A percentile compares a stretch with the other conserved stretches of the same genome.
These are phyloP conservation scores for Omphalotus guepiniiformis DNA, from an alignment of 768 basidiomycete species.

Conservation along the genomic window DNA sequence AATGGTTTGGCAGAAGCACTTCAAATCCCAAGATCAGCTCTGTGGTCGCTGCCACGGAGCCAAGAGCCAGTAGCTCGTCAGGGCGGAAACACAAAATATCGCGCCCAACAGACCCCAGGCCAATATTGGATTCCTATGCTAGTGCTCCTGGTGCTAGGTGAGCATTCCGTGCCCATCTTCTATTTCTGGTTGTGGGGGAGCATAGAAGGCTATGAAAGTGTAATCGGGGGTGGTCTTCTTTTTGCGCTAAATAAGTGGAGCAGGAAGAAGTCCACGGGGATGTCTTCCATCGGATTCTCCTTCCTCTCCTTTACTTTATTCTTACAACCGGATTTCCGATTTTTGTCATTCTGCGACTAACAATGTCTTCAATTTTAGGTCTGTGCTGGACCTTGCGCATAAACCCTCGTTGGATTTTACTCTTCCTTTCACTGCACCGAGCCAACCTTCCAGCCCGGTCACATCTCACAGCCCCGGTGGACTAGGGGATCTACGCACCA, in stretches of 20 bases:
- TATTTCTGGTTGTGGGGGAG: neutral
- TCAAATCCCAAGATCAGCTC: constrained; percentile 44
- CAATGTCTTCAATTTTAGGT: constrained; percentile 36
- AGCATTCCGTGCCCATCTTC: constrained; percentile 24
- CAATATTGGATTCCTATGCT: constrained; percentile 58
- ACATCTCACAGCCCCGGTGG: constrained; percentile 25
- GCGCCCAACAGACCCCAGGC: constrained; percentile 77
- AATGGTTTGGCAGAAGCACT: constrained; percentile 66
- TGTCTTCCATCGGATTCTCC: constrained; percentile 1
- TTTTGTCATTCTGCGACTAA: constrained; percentile 14
- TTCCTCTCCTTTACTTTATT: neutral
- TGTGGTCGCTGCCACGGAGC: constrained; percentile 32
- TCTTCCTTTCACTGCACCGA: constrained; percentile 29
- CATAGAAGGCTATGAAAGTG: too few species aligned
- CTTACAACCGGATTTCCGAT: neutral
- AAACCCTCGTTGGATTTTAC: constrained; percentile 40
- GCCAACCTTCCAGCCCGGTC: constrained; percentile 34
- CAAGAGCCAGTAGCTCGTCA: constrained; percentile 40
- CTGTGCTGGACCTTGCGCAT: constrained; percentile 53
- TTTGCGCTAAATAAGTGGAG: too few species aligned
- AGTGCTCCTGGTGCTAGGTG: constrained; percentile 49
- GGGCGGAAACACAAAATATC: constrained; percentile 76
- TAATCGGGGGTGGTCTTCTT: too few species aligned
- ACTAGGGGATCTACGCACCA: constrained; percentile 63
- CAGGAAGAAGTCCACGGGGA: too few species aligned